Evolutionary conservation across 306 rosid genomes (phyloP).

Genomic region (Fragaria vesca): DNA sequence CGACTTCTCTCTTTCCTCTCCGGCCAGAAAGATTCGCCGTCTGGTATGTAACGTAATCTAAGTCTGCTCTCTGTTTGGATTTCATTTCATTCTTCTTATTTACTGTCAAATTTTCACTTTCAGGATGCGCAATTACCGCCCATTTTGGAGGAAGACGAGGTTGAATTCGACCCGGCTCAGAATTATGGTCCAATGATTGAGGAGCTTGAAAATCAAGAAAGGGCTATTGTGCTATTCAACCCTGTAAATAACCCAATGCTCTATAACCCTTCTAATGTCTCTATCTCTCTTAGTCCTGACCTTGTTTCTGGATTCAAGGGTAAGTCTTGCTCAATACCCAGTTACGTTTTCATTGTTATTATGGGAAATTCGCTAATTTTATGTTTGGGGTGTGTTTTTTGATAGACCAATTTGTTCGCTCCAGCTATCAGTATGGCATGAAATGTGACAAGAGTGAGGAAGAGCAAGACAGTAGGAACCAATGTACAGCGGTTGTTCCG

Average conservation of each 20-base stretch:
- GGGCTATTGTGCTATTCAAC: slow-evolving; percentile 72
- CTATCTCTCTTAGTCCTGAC: slow-evolving; percentile 47
- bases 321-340: slow-evolving; percentile 12
- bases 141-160: slow-evolving; percentile 60
- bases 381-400: neutral
- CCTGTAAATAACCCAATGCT: slow-evolving; percentile 30
- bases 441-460: slow-evolving; percentile 18
- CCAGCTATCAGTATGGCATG: slow-evolving; percentile 14
- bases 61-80: neutral
- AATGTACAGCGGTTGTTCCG: slow-evolving; percentile 60
- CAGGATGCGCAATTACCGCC: slow-evolving; percentile 72
- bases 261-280: slow-evolving; percentile 38
- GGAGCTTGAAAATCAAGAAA: slow-evolving; percentile 46
- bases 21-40: slow-evolving; percentile 89
- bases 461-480: slow-evolving; percentile 3
- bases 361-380: neutral
- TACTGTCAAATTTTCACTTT: neutral
- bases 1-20: slow-evolving; percentile 75
- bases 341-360: neutral
- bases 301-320: slow-evolving; percentile 56
- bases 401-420: slow-evolving; percentile 45
- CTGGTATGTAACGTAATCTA: slow-evolving; percentile 32
- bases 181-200: slow-evolving; percentile 12
- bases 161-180: neutral
- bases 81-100: neutral